Percentiles rank a stretch among this genome's conserved stretches.
Conservation (phyloP, 2,329 filamentous ascomycete genomes). For the Juglanconis juglandina region DNA sequence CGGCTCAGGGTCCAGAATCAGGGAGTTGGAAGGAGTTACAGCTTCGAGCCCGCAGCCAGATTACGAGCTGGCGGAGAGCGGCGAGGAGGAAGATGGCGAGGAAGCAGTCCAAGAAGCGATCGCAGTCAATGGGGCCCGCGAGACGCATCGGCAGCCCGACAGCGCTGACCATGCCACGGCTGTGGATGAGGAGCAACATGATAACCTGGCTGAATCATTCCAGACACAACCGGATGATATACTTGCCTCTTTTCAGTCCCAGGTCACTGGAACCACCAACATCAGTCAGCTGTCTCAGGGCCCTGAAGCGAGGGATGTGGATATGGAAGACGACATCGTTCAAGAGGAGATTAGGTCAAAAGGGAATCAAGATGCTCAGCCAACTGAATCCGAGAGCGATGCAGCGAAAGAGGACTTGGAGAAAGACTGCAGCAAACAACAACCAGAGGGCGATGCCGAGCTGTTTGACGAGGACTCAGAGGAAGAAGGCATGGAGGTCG, state of each 20-base stretch:
- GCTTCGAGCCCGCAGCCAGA: neutral
- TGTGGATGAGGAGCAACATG: neutral
- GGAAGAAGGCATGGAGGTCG: neutral
- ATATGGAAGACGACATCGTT: neutral
- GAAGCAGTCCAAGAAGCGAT: neutral
- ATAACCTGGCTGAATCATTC: neutral
- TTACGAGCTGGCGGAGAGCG: neutral
- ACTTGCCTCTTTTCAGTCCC: neutral
- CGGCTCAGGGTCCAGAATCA: neutral
- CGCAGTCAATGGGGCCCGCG: neutral
- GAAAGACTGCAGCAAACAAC: neutral
- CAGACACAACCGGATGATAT: neutral
- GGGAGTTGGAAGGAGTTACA: constrained; percentile 8
- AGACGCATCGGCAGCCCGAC: neutral
- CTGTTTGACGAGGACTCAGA: neutral
- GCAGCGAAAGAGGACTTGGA: neutral
- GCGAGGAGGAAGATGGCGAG: neutral
- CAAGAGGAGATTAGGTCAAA: neutral
- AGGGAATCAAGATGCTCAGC: neutral
- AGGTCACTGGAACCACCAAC: neutral
- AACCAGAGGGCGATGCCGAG: neutral
- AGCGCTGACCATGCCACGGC: neutral
- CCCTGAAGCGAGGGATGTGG: neutral
- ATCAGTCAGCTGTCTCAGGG: neutral
- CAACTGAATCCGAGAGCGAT: neutral